A percentile compares a stretch with the other conserved stretches of the same genome.
phyloP scores from a whole-genome alignment of 2,329 filamentous ascomycete species.

The Paraphaeosphaeria sporulosa region DNA sequence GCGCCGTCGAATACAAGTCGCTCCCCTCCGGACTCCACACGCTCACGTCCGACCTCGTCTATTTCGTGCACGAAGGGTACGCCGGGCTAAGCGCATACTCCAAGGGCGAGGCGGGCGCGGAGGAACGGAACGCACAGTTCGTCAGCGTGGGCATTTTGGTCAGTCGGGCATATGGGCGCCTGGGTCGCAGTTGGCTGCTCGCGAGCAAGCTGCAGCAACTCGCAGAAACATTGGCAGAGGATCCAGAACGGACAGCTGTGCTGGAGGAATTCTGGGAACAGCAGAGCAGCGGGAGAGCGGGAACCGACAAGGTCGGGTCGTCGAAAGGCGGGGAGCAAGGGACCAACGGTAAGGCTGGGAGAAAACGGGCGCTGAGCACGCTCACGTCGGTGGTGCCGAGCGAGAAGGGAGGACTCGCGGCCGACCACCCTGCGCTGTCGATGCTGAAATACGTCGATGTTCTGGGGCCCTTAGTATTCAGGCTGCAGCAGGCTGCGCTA shows the following conservation, averaged over 20 bases:
- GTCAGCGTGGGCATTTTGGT: constrained; percentile 90
- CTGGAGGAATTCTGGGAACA: constrained; percentile 84
- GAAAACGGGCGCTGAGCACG: constrained; percentile 54
- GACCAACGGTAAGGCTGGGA: constrained; percentile 30
- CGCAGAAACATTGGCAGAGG: constrained; percentile 68
- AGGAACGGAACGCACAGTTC: constrained; percentile 87
- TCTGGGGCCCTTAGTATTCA: constrained; percentile 92
- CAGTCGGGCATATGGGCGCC: constrained; percentile 80
- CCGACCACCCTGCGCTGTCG: constrained; percentile 86
- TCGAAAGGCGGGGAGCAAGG: constrained; percentile 4
- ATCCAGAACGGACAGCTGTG: constrained; percentile 67
- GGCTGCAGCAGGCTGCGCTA: constrained; percentile 85
- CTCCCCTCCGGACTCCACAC: constrained; percentile 92
- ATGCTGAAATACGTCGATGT: constrained; percentile 77
- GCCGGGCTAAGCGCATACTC: constrained; percentile 92
- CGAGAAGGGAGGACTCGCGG: constrained; percentile 72
- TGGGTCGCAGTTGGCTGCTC: constrained; percentile 90
- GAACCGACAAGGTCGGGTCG: constrained; percentile 5
- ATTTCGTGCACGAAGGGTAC: constrained; percentile 86
- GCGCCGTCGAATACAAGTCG: constrained; percentile 94
- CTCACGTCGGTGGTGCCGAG: constrained; percentile 65
- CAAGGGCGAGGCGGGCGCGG: constrained; percentile 80
- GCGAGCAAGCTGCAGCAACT: constrained; percentile 77
- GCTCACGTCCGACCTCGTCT: constrained; percentile 84
- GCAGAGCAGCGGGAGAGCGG: constrained; percentile 43